Evolutionary conservation across 805 yeast genomes (phyloP), one percentile per base, ranked within the genome.

Genomic region (Cyberlindnera xishuangbannaensis): DNA sequence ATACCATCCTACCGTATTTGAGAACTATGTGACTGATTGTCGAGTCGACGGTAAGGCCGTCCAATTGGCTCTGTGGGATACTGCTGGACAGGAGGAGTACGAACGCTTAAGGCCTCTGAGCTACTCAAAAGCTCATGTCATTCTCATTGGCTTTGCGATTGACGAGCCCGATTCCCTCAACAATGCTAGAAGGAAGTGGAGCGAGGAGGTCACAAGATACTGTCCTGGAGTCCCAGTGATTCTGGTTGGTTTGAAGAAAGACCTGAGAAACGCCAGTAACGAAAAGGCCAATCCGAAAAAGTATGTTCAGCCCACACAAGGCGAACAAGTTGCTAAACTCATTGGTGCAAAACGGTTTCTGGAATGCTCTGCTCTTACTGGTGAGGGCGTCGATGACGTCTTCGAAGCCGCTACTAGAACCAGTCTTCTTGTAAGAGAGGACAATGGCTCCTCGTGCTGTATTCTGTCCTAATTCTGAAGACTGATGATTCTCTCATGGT

Each of bases 11-110:
- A 87, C 97, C 0, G 95, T 87, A 6, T 87, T 88, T 56, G 97
- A 87, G 48, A 87, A 88, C 57, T 86, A 88, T 56, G 95, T 87
- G 12, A 86, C 95, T 1, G 95, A 86, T 50, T 87, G 96, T 58
- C 66, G 95, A 37, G 94, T 88, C 14, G 97, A 87, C 52, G 96
- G 96, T 4, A 87, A 86, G 46, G 82, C 92, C 12, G 95, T 87
- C 4, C 81, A 86, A 43, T 60, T 87, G 36, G 88, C 95, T 2
- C 61, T 87, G 17, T 87, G 97, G 96, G 97, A 87, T 55, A 87
- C 96, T 1, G 96, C 97, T 4, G 97, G 97, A 3, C 96, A 87
- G 60, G 97, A 87, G 62, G 97, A 87, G 59, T 87, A 87, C 55
- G 96, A 87, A 47, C 64, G 96, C 39, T 64, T 88, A 38, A 72